A percentile compares a stretch with the other conserved stretches of the same genome.
phyloP scores from a whole-genome alignment of 2,329 filamentous ascomycete species.

The Scedosporium aurantiacum region DNA sequence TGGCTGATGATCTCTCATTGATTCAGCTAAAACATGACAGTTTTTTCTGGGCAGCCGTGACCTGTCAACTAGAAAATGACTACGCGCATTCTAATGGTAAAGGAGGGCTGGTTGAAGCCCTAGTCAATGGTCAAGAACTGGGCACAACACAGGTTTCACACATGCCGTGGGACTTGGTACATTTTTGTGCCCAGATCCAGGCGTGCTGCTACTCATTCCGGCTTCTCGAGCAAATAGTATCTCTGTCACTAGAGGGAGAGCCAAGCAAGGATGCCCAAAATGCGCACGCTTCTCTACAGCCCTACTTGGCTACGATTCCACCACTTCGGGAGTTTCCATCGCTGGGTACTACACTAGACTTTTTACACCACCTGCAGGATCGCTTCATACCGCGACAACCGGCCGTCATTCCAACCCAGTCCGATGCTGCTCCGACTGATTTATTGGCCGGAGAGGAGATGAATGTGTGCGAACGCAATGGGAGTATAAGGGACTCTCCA shows the following conservation, averaged over 20 bases:
- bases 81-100: conserved; percentile 17
- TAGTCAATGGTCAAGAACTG: neutral
- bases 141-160: neutral
- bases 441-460: neutral
- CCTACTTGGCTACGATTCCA: conserved; percentile 6
- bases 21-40: neutral
- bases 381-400: neutral
- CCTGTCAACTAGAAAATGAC: conserved; percentile 9
- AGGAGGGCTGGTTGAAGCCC: neutral
- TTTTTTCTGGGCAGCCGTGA: conserved; percentile 6
- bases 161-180: conserved; percentile 44
- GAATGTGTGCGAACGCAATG: neutral
- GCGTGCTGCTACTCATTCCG: conserved; percentile 28
- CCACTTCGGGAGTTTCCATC: conserved; percentile 7
- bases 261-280: neutral
- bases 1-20: neutral
- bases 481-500: neutral
- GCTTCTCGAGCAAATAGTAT: conserved; percentile 28
- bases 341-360: conserved; percentile 2
- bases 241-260: conserved; percentile 5
- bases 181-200: conserved; percentile 52
- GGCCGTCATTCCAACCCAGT: too few species aligned
- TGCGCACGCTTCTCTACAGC: neutral
- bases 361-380: neutral
- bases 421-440: neutral